Evolutionary conservation across 768 basidiomycete species (phyloP), one percentile per base, ranked within the genome.

Genomic region (Macrolepiota dolichaula): DNA sequence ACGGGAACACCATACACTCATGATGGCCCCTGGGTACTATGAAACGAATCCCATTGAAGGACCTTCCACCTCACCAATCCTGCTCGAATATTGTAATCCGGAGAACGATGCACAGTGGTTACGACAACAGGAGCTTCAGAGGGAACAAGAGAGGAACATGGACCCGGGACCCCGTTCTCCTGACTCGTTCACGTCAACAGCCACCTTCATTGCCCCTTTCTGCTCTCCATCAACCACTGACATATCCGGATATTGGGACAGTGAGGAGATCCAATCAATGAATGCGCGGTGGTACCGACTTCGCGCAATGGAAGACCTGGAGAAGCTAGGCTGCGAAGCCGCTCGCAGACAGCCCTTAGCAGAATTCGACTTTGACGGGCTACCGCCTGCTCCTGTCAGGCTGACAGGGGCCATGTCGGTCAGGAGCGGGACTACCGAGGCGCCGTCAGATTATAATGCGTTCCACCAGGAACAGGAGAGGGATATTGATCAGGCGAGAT

Each of bases 191-290:
- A 69, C 70, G 13, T 67, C 72, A 10, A 83, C 82, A 0, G 83
- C 83, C 15, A 70, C 72, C 7, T 83, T 85, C 68, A 83, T 85
- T 37, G 79, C 80, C 62, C 74, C 79, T 12, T 83, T 78, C 61
- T 76, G 79, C 61, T 69, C 72, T 15, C 64, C 57, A n/a, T 55
- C 63, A 17, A 51, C 61, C 22, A 63, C 59, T 27, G 62, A 63
- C 25, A 52, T 40, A 10, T 49, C 59, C 1, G 51, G 59, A 22
- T 61, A 55, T 15, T 61, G 59, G 59, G 52, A 55, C 32, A 55
- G 36, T 29, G 59, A 61, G 24, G 52, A 59, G 25, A 59, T 51
- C 4, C 49, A 27, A 11, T 59, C 52, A 19, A 49, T 47, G 59
- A 61, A 46, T 22, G 32, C 59, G 6, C 59, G 35, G 24, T 61